phyloP scores from a whole-genome alignment of 495 filamentous ascomycete genomes.

The Chaetomium fimeti region DNA sequence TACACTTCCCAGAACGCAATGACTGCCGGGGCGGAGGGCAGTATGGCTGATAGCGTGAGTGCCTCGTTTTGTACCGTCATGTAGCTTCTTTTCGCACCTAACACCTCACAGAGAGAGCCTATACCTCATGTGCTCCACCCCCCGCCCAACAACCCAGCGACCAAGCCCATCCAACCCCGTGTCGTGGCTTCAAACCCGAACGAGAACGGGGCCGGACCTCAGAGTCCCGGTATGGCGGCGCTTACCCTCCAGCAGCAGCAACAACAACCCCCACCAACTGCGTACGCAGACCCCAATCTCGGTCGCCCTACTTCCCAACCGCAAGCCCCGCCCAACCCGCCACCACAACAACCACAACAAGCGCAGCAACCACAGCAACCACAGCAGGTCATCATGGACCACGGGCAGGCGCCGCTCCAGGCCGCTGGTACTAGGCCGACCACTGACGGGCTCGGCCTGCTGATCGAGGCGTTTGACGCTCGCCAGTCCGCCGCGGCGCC shows the following conservation, averaged over 20 bases:
- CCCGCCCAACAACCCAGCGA: conserved; percentile 10
- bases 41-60: conserved; percentile 51
- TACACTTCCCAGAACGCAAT: conserved; percentile 39
- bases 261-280: background rate
- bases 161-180: conserved; percentile 24
- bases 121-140: conserved; percentile 38
- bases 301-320: conserved; percentile 22
- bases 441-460: conserved; percentile 32
- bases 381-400: background rate
- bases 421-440: conserved; percentile 18
- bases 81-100: background rate
- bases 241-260: conserved; percentile 9
- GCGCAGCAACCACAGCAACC: background rate
- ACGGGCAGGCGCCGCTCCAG: conserved; percentile 2
- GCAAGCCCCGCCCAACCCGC: background rate
- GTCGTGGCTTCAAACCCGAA: conserved; percentile 16
- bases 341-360: conserved; percentile 1
- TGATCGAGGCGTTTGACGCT: conserved; percentile 37
- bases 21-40: conserved; percentile 37
- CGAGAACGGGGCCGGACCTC: conserved; percentile 10
- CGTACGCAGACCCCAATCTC: conserved; percentile 31
- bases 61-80: background rate
- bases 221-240: conserved; percentile 16
- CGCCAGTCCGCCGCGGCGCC: conserved; percentile 20
- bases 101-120: conserved; percentile 28